Base-by-base conservation (phyloP, 2,329 filamentous ascomycete species). In the Hymenoscyphus linearis region DNA sequence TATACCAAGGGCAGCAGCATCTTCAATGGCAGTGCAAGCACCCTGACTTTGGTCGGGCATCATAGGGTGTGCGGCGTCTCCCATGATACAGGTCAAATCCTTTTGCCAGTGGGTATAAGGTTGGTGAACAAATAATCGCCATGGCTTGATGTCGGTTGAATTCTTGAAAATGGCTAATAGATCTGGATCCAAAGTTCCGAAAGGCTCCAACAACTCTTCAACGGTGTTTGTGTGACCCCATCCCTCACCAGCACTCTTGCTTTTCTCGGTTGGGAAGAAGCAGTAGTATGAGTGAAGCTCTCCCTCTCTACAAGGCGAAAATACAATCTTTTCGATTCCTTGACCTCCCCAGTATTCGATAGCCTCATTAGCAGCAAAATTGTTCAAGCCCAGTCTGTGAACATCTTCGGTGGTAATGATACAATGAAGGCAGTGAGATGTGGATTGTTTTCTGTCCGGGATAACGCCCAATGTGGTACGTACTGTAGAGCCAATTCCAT, bases 41-140 rank as follows among this genome's bases (percentile, higher is more conserved):
- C 76, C 86, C 71, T 90, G 86, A 60, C 82, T 85, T 70, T 89
- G 86, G 68, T 89, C 80, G 1, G 86, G 85, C 81, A 88, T 84
- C 83, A 87, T 87, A 1, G 85, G 85, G 66, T 88, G 85, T 2
- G 78, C 85, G 5, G 86, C 86, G 67, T 89, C 86, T 3, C 86
- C 86, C 14, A 89, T 70, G 0, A 89, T 74, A 55, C 82, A 85
- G 0, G 80, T 79, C 26, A 73, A 76, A 18, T 72, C 74, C 65
- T 81, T 81, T 55, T 78, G 74, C 60, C 84, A 76, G 66, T 84
- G 83, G 0, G 80, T 79, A 62, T 88, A 88, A 1, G 84, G 84
- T 37, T 64, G 37, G 70, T 88, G 85, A 14, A 84, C 62, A 16
- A 61, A 61, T 1, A 62, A 44, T 18, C 69, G 55, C 71, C 70